Evolutionary conservation across 2,329 filamentous ascomycete species (phyloP), one percentile per base, ranked within the genome.

Genomic region (Paecilomyces sp.): DNA sequence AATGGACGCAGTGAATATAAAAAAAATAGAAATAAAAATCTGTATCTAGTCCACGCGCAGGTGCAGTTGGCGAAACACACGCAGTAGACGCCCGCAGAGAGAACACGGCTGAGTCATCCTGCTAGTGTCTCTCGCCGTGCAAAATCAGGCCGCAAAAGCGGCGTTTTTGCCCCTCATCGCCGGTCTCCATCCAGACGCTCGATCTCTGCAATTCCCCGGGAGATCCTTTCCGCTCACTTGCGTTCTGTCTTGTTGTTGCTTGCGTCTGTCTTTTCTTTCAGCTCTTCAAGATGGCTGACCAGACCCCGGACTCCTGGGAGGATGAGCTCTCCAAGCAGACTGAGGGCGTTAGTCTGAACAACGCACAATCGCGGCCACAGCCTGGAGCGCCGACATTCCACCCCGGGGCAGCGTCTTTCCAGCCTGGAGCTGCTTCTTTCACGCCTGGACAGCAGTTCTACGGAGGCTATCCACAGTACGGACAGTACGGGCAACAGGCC

Each of bases 271-370:
- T 53, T 65, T 62, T 55, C 24, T 62, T 60, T 63, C 63, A 57
- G 47, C 56, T 55, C n/a, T 62, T 59, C 72, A 82, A 59, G 71
- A 96, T 96, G 92, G 89, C 92, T 69, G 87, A 92, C 76, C 73
- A 75, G 58, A 74, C 73, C 34, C 89, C 91, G 70, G 92, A 96
- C 76, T 96, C 92, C 63, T 97, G 94, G 90, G 92, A 97, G 79
- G 91, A 96, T 71, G 90, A 92, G 71, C 85, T 96, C 76, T 85
- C 90, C 63, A 86, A 87, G 69, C 90, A 92, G 81, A 79, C 89
- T 41, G 85, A 88, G 74, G 87, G 89, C 74, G 83, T 92, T 75
- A 91, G 91, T 75, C 74, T 92, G 70, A 89, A 88, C 74, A 72
- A 71, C 67, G 79, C 77, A 60, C 77, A 79, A 64, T 69, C 63